Evolutionary conservation across 352 stramenopile species (phyloP), one percentile per base, ranked within the genome.

Genomic region (Phytophthora sp.): DNA sequence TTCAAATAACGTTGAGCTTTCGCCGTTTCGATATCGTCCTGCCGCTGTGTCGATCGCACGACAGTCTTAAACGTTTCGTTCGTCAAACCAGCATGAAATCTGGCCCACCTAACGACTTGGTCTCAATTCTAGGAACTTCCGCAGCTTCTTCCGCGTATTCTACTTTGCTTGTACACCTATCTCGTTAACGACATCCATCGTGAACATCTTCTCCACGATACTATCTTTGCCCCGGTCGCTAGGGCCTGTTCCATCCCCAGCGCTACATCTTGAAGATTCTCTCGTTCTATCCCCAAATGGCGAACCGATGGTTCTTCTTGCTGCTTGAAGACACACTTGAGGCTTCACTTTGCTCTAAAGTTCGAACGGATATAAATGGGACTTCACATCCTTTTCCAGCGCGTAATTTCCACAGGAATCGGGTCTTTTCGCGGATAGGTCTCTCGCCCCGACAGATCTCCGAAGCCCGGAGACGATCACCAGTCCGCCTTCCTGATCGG

Each of bases 61-160:
- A 58, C 57, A 35, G 24, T 30, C 24, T n/a, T 52, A 12, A 57
- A 62, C 11, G 50, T 62, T 8, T 56, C 21, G 23, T 56, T 62
- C 49, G 50, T 44, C 29, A 68, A 11, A 54, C 50, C 36, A 63
- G 21, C 61, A 69, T 57, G 26, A 69, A 69, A 13, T 64, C 53
- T 0, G 54, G 53, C 16, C 63, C 23, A n/a, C 49, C 26, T 4
- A 21, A 12, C 12, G 44, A 23, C 30, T 69, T 62, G 21, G 60
- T 60, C 45, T 53, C 39, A 11, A 57, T 46, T 51, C 31, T 42
- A 63, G 38, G 31, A 69, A 53, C 51, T 69, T 69, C 2, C 23
- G 18, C 7, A 69, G 13, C 9, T 57, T 63, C 31, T 63, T 55
- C 0, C 55, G 20, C n/a, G n/a, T n/a, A n/a, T 1, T 42, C 55